A percentile compares a stretch with the other conserved stretches of the same genome.
phyloP scores from a whole-genome alignment of 2,329 filamentous ascomycete species.

The Aspergillus aculeatinus region DNA sequence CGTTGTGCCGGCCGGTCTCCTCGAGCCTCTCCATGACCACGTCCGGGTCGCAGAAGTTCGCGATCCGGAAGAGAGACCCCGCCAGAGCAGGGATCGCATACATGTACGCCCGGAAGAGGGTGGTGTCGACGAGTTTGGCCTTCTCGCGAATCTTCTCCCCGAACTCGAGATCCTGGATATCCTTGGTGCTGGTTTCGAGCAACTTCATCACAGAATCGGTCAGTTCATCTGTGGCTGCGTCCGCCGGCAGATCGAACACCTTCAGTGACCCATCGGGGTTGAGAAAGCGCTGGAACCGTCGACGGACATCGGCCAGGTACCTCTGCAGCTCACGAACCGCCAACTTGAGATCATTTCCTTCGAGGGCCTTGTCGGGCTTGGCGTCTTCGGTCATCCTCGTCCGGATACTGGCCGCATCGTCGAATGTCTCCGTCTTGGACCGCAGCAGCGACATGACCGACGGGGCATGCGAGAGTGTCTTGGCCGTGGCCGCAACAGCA shows the following conservation, averaged over 20 bases:
- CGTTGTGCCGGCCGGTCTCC: conserved; percentile 83
- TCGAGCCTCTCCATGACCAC: conserved; percentile 92
- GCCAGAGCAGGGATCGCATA: conserved; percentile 81
- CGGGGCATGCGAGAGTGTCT: conserved; percentile 32
- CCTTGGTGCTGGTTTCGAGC: conserved; percentile 51
- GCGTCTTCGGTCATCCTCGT: conserved; percentile 32
- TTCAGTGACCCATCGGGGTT: conserved; percentile 56
- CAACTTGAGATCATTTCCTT: conserved; percentile 79
- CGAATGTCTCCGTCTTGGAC: conserved; percentile 37
- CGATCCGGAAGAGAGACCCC: conserved; percentile 86
- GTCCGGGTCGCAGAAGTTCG: conserved; percentile 94
- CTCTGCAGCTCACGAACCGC: conserved; percentile 81
- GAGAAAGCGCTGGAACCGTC: conserved; percentile 61
- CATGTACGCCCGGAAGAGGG: conserved; percentile 93
- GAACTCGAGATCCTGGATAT: conserved; percentile 54
- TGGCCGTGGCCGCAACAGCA: conserved; percentile 28
- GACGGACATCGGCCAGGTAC: conserved; percentile 82
- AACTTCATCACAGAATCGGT: conserved; percentile 47
- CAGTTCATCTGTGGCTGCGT: conserved; percentile 40
- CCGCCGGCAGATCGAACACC: conserved; percentile 29
- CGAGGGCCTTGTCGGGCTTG: conserved; percentile 37
- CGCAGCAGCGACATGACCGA: conserved; percentile 42
- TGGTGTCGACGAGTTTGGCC: conserved; percentile 86
- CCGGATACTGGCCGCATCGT: conserved; percentile 41
- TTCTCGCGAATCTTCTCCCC: conserved; percentile 71